Evolutionary conservation across 2,329 filamentous ascomycete genomes (phyloP), one percentile per base, ranked within the genome.

Genomic region (Fusarium sambucinum): DNA sequence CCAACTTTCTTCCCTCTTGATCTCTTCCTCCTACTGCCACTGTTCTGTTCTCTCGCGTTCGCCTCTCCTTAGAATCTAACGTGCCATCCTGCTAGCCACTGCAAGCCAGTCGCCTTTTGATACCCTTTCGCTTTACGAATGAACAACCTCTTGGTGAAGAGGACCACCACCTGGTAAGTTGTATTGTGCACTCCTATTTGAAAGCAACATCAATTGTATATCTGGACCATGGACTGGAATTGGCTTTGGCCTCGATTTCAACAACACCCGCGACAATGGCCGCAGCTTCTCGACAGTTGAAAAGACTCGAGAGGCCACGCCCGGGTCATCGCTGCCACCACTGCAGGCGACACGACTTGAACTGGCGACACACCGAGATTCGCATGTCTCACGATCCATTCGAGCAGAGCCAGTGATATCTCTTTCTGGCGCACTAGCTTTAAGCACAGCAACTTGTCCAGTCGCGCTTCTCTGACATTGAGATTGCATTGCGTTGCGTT

Each of bases 81-180:
- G 58, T 70, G 67, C 55, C 40, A 60, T 47, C 40, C 59, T 60
- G 53, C 63, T 19, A 42, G 37, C 56, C 68, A 65, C 65, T 74
- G 71, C 70, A 64, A 75, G 72, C 69, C 68, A 76, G 72, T 71
- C 63, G 63, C 62, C 58, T 66, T 69, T 71, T 69, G 65, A 75
- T 70, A 66, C 70, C 71, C 63, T 63, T 61, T 54, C 57, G 52
- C 48, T 67, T 67, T 63, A 30, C 42, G 42, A 45, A 45, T 42
- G 62, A 45, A 17, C 64, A 56, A 44, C 61, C 60, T 72, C 62
- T 69, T 54, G 55, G 58, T 63, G 41, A 59, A 63, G 67, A 68
- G 60, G 63, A 65, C 50, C 58, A 59, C 58, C 47, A 47, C 52
- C 64, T 72, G 74, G 74, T 76, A 75, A 75, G 74, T 76, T 50